phyloP scores from a whole-genome alignment of 176 grass and related monocot genomes.

The Rhipidocladum racemiflorum region DNA sequence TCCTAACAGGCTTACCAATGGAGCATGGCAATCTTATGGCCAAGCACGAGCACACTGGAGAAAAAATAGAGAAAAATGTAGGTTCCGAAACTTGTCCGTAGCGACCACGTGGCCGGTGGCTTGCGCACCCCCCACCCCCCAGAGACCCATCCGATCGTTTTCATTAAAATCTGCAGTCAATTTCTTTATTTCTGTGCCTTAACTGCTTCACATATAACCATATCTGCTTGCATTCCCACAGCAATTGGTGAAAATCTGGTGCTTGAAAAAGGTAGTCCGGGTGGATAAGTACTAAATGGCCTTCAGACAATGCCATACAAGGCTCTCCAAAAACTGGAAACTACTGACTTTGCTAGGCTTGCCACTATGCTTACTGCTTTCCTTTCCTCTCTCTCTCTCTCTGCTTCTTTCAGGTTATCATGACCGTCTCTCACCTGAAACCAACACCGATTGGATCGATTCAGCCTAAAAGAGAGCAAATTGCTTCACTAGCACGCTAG shows the following conservation, averaged over 20 bases:
- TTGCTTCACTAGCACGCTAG: constrained; percentile 25
- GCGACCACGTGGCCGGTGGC: constrained; percentile 35
- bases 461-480: neutral
- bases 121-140: neutral
- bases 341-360: neutral
- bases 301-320: neutral
- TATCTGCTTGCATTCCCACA: neutral
- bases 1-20: no score
- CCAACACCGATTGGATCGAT: neutral
- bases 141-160: neutral
- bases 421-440: no score
- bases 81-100: neutral
- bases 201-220: neutral
- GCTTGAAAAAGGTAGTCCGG: neutral
- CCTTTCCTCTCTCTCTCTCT: neutral
- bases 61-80: neutral
- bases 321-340: constrained; percentile 17
- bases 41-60: neutral
- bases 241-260: constrained; percentile 7
- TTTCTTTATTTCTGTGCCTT: neutral
- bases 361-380: neutral
- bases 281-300: neutral
- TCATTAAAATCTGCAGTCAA: neutral
- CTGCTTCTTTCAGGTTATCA: no score
- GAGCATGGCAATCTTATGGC: no score